Evolutionary conservation across 2,329 filamentous ascomycete genomes (phyloP).

Genomic region (Exophiala aquamarina): DNA sequence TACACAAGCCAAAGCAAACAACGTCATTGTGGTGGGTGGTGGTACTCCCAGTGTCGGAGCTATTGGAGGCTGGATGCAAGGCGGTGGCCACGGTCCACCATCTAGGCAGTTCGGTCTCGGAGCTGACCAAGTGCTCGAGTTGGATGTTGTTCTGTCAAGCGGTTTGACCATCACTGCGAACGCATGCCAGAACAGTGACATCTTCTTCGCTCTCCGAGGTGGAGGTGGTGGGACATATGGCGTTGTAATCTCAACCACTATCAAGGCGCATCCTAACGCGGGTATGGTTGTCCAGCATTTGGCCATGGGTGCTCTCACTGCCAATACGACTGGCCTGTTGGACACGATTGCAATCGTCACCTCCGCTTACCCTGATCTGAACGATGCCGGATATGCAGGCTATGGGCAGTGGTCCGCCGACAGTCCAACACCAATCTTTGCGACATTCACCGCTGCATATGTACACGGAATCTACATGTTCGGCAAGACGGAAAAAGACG

Average conservation of each 20-base stretch:
- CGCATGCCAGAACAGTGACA: slow-evolving; percentile 31
- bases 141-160: slow-evolving; percentile 28
- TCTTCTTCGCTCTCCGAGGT: slow-evolving; percentile 53
- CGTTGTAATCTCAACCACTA: slow-evolving; percentile 44
- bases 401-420: slow-evolving; percentile 32
- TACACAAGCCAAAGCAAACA: slow-evolving; percentile 28
- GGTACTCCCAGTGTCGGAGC: slow-evolving; percentile 23
- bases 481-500: slow-evolving; percentile 23
- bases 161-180: slow-evolving; percentile 24
- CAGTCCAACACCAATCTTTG: slow-evolving; percentile 27
- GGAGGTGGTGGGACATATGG: slow-evolving; percentile 55
- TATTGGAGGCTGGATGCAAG: slow-evolving; percentile 32
- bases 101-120: slow-evolving; percentile 30
- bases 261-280: slow-evolving; percentile 43
- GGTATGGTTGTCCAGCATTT: slow-evolving; percentile 34
- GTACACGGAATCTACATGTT: slow-evolving; percentile 30
- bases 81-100: slow-evolving; percentile 32
- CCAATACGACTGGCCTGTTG: slow-evolving; percentile 23
- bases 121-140: slow-evolving; percentile 31
- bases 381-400: slow-evolving; percentile 32
- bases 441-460: slow-evolving; percentile 30
- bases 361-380: slow-evolving; percentile 29
- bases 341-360: slow-evolving; percentile 29
- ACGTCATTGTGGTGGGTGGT: slow-evolving; percentile 34
- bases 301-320: slow-evolving; percentile 28